Evolutionary conservation across 2,329 filamentous ascomycete genomes (phyloP), one percentile per base, ranked within the genome.

Genomic region (Neofusicoccum kwambonambiense): DNA sequence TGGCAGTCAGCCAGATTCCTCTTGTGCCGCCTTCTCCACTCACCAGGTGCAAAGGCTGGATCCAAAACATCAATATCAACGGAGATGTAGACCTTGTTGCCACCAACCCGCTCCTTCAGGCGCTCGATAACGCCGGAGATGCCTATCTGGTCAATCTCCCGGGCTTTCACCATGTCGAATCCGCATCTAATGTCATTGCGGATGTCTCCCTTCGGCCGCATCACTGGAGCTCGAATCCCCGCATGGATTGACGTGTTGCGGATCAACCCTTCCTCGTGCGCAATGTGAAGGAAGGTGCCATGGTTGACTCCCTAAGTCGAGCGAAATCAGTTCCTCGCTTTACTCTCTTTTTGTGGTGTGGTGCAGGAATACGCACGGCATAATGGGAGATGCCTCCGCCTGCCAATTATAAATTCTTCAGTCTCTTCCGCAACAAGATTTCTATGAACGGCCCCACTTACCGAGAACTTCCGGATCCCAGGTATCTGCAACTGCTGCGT

Each of bases 201-300:
- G 41, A 87, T 66, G 69, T 88, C 86, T 8, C 76, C 77, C 65
- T 82, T 82, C 19, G 74, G 78, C 12, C 82, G 79, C 8, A 76
- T 69, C 1, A 87, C 71, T 0, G 85, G 85, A 0, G 82, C 86
- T 44, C 86, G 80, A 67, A 88, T 87, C 0, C 86, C 86, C n/a
- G 84, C 86, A 72, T 88, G 86, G 17, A 88, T 82, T 0, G 84
- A 87, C 1, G 80, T 82, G 68, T 87, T 87, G 31, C 78, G 77
- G 65, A 88, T 83, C 50, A 88, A 75, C 0, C 84, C 83, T 73
- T 88, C 86, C 72, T 88, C 86, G 68, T 87, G 84, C 0, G 86
- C 86, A 42, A 87, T 84, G 68, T 88, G 85, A 13, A 88, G 74
- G 70, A 87, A 88, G 0, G 86, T 88, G 42, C 86, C 86, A 69